Evolutionary conservation across 2,329 filamentous ascomycete genomes (phyloP).

Genomic region (Aspergillus piperis): DNA sequence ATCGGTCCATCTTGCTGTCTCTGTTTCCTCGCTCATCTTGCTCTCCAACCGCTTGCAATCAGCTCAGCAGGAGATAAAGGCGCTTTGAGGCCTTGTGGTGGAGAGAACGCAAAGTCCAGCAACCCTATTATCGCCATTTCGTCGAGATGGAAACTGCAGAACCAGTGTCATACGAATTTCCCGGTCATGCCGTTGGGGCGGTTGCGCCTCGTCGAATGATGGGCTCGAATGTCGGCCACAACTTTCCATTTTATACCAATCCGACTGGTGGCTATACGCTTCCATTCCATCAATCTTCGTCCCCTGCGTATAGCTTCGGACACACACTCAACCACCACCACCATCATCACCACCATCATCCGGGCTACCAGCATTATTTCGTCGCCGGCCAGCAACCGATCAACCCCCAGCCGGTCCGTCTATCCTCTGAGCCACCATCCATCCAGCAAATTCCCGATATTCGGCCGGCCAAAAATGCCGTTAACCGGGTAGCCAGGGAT

Average conservation of each 20-base stretch:
- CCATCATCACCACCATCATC: conserved; percentile 26
- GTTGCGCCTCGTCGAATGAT: conserved; percentile 42
- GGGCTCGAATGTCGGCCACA: conserved; percentile 35
- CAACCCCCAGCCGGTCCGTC: conserved; percentile 30
- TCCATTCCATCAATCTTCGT: conserved; percentile 37
- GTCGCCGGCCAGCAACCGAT: conserved; percentile 32
- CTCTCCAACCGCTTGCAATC: neutral
- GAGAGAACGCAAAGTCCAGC: neutral
- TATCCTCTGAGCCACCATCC: conserved; percentile 32
- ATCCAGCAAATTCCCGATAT: conserved; percentile 40
- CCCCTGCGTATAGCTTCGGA: conserved; percentile 33
- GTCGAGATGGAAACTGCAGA: conserved; percentile 43
- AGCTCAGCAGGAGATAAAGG: neutral
- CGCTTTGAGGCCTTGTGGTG: neutral
- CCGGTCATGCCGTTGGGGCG: conserved; percentile 39
- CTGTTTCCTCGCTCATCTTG: neutral
- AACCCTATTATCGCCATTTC: neutral
- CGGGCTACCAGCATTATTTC: conserved; percentile 38
- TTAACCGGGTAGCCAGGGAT: conserved; percentile 32
- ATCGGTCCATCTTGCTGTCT: neutral
- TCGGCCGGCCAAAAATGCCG: conserved; percentile 40
- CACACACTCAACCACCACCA: conserved; percentile 35
- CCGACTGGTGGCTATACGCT: conserved; percentile 40
- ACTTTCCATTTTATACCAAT: conserved; percentile 42
- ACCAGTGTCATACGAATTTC: conserved; percentile 43